phyloP scores from a whole-genome alignment of 2,329 filamentous ascomycete species.

The Apiospora pterosperma region DNA sequence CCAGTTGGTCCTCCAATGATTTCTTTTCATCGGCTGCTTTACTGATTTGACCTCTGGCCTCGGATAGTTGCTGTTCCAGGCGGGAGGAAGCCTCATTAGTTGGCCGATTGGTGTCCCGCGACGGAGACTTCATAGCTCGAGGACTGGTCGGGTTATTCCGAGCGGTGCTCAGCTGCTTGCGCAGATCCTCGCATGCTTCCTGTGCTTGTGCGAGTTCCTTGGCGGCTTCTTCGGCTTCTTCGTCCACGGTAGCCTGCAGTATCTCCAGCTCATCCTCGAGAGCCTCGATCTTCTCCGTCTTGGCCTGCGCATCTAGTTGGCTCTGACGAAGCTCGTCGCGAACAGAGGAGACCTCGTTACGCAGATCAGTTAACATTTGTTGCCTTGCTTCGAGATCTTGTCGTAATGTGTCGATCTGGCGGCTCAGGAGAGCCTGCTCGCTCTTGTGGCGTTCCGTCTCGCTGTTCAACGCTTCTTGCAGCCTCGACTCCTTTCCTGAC shows the following conservation, averaged over 20 bases:
- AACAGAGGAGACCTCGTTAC: conserved; percentile 61
- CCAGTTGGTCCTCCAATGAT: conserved; percentile 59
- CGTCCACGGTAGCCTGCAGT: conserved; percentile 62
- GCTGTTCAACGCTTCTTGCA: conserved; percentile 66
- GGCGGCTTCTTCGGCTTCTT: conserved; percentile 59
- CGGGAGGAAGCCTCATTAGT: conserved; percentile 42
- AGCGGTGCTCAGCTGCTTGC: conserved; percentile 28
- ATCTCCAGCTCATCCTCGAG: conserved; percentile 77
- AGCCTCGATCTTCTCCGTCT: conserved; percentile 62
- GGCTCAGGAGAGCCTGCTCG: conserved; percentile 66
- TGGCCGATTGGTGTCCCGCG: conserved; percentile 4
- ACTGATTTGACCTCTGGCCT: conserved; percentile 54
- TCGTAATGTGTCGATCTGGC: conserved; percentile 73
- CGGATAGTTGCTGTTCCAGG: conserved; percentile 54
- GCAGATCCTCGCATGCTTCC: conserved; percentile 39
- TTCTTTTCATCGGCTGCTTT: conserved; percentile 59
- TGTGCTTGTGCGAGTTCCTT: conserved; percentile 42
- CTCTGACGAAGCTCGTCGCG: conserved; percentile 69
- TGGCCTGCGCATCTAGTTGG: conserved; percentile 58
- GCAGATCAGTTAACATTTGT: conserved; percentile 60
- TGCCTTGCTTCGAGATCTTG: conserved; percentile 67
- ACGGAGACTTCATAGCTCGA: neutral
- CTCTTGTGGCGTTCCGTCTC: conserved; percentile 69
- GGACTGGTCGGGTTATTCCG: conserved; percentile 14
- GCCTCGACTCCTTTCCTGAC: conserved; percentile 63